Evolutionary conservation across 805 yeast species (phyloP).

Genomic region (Sungouiella thailandica): DNA sequence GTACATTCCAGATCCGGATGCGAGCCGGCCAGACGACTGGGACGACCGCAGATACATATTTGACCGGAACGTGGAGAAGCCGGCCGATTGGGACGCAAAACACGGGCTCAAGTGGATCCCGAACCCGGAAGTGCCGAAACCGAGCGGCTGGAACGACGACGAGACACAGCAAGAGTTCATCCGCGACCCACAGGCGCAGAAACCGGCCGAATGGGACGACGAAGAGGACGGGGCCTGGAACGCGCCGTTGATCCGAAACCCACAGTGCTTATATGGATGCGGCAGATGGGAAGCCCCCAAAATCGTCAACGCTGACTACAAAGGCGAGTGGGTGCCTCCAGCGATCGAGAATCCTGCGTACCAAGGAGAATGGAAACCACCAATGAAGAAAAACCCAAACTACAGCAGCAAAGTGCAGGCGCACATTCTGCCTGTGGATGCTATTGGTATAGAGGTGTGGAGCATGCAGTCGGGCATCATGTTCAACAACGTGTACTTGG

Average conservation of each 20-base stretch:
- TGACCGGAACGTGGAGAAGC: slow-evolving; percentile 61
- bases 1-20: slow-evolving; percentile 48
- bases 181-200: slow-evolving; percentile 59
- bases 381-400: slow-evolving; percentile 61
- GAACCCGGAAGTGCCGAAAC: slow-evolving; percentile 65
- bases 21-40: slow-evolving; percentile 81
- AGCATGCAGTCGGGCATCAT: slow-evolving; percentile 70
- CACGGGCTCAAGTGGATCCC: slow-evolving; percentile 54
- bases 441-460: slow-evolving; percentile 87
- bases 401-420: slow-evolving; percentile 57
- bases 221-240: slow-evolving; percentile 86
- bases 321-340: slow-evolving; percentile 78
- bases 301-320: slow-evolving; percentile 63
- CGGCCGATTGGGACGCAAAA: slow-evolving; percentile 79
- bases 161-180: slow-evolving; percentile 56
- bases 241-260: slow-evolving; percentile 67
- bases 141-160: slow-evolving; percentile 65
- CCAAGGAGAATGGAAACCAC: slow-evolving; percentile 75
- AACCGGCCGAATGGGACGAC: slow-evolving; percentile 83
- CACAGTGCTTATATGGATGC: slow-evolving; percentile 73
- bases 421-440: slow-evolving; percentile 64
- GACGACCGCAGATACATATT: slow-evolving; percentile 62
- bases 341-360: slow-evolving; percentile 67
- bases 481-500: slow-evolving; percentile 81
- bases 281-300: slow-evolving; percentile 74